Conservation (phyloP, 1,139 yeast species). For the Magnusiomyces ingens region DNA sequence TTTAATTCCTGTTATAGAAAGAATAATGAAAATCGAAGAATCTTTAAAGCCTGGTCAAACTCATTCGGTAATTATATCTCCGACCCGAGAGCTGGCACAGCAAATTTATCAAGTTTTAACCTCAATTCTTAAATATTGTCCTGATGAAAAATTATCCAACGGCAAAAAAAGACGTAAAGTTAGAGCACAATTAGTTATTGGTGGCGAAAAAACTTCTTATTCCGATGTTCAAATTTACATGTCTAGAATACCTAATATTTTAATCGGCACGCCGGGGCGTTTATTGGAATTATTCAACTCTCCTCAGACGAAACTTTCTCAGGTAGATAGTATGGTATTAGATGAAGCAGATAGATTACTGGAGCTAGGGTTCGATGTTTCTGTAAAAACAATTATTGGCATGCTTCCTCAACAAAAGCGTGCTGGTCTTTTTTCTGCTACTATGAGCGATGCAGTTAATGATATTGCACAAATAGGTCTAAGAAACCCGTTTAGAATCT, state of each 20-base stretch:
- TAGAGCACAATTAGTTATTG: constrained; percentile 68
- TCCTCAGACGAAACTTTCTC: constrained; percentile 35
- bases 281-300: constrained; percentile 59
- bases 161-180: constrained; percentile 32
- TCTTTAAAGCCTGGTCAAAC: constrained; percentile 46
- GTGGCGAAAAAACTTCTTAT: constrained; percentile 61
- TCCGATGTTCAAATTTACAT: constrained; percentile 63
- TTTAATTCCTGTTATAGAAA: constrained; percentile 75
- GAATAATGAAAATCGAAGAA: constrained; percentile 35
- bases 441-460: constrained; percentile 66
- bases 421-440: constrained; percentile 90
- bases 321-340: constrained; percentile 67
- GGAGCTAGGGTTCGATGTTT: constrained; percentile 69
- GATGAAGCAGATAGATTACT: constrained; percentile 92
- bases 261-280: constrained; percentile 94
- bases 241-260: constrained; percentile 54
- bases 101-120: constrained; percentile 71
- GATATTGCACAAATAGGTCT: constrained; percentile 48
- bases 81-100: constrained; percentile 86
- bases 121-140: constrained; percentile 52
- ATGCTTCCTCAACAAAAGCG: constrained; percentile 82
- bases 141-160: constrained; percentile 36
- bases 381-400: constrained; percentile 59
- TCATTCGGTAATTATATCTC: constrained; percentile 69
- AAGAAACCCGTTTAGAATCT: constrained; percentile 80